Percentiles rank a stretch among this genome's conserved stretches.
These are phyloP conservation scores for Leccinum boreale DNA, from an alignment of 768 basidiomycete genomes.

Conservation along the genomic window DNA sequence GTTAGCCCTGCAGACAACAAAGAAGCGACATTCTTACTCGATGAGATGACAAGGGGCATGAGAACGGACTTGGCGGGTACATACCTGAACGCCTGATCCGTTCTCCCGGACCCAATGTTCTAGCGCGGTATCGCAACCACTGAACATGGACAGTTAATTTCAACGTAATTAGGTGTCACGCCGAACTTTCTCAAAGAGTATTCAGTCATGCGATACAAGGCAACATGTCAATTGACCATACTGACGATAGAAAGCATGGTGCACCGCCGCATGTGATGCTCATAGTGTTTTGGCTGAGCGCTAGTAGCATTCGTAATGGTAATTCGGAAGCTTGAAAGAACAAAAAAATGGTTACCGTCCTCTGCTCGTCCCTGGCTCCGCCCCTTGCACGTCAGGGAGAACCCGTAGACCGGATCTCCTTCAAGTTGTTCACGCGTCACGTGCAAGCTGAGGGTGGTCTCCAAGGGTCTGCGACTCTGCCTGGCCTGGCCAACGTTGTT, in stretches of 20 bases:
- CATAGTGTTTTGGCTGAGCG: neutral
- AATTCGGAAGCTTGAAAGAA: neutral
- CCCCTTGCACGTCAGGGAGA: neutral
- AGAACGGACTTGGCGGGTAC: neutral
- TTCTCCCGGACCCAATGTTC: neutral
- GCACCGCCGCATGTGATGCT: neutral
- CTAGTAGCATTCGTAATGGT: neutral
- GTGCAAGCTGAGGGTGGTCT: too few relatives aligned
- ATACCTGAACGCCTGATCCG: neutral
- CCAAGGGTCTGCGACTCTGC: too few relatives aligned
- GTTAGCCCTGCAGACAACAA: neutral
- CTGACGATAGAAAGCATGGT: neutral
- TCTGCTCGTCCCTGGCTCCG: neutral
- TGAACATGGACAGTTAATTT: neutral
- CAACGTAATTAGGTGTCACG: neutral
- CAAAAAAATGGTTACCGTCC: neutral
- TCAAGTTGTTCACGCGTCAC: neutral
- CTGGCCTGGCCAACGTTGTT: neutral
- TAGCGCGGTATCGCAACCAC: neutral
- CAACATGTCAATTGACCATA: neutral
- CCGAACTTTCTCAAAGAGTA: neutral
- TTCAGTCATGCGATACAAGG: neutral
- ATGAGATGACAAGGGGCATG: neutral
- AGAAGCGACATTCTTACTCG: too few relatives aligned
- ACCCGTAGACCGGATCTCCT: neutral